Conservation (phyloP, 805 yeast genomes). For the Ogataea dorogensis region DNA sequence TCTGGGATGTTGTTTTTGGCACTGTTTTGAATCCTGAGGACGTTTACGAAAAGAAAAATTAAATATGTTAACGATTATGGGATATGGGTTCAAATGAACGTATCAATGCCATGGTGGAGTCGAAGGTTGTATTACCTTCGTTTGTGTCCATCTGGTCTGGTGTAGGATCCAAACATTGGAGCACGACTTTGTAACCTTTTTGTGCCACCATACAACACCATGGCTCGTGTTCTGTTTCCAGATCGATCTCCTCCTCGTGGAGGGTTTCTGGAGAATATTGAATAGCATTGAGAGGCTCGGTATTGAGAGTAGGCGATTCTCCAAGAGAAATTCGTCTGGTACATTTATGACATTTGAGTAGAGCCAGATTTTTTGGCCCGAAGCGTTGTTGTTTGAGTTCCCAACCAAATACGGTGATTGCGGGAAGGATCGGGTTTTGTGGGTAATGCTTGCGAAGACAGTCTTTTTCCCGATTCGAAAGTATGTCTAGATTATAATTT, state of each 20-base stretch:
- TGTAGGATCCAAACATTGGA: slow-evolving; percentile 13
- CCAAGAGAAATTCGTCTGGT: slow-evolving; percentile 35
- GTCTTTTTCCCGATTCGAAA: slow-evolving; percentile 19
- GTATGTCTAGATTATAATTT: slow-evolving; percentile 24
- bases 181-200: slow-evolving; percentile 19
- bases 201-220: slow-evolving; percentile 37
- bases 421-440: slow-evolving; percentile 12
- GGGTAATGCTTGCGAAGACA: slow-evolving; percentile 17
- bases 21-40: slow-evolving; percentile 60
- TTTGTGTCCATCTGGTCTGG: slow-evolving; percentile 8
- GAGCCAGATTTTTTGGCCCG: slow-evolving; percentile 24
- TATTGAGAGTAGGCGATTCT: slow-evolving; percentile 10
- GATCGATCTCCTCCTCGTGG: slow-evolving; percentile 25
- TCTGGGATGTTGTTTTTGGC: slow-evolving; percentile 92
- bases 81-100: slow-evolving; percentile 8
- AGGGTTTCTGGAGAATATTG: slow-evolving; percentile 29
- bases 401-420: slow-evolving; percentile 39
- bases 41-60: slow-evolving; percentile 44
- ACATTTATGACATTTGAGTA: slow-evolving; percentile 36
- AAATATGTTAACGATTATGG: slow-evolving; percentile 5
- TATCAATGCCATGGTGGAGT: slow-evolving; percentile 19
- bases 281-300: slow-evolving; percentile 25
- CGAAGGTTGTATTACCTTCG: slow-evolving; percentile 12
- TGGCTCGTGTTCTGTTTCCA: slow-evolving; percentile 35
- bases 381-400: slow-evolving; percentile 30